These are phyloP conservation scores for Lactarius quietus DNA, from an alignment of 768 basidiomycete genomes.

Conservation along the genomic window DNA sequence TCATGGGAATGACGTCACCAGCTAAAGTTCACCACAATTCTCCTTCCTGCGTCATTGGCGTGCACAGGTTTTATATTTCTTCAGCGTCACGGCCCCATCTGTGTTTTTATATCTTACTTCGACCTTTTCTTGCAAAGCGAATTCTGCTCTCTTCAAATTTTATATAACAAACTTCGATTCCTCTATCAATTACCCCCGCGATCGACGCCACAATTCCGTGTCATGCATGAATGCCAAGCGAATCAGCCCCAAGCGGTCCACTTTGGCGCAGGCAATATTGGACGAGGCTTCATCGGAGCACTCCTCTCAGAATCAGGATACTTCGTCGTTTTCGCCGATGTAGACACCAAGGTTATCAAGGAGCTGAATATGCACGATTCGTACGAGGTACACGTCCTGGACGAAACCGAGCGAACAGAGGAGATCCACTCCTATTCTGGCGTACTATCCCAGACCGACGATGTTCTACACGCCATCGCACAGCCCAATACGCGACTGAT, in stretches of 20 bases:
- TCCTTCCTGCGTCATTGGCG: background rate
- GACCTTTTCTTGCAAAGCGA: background rate
- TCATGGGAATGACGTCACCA: background rate
- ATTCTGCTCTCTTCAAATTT: background rate
- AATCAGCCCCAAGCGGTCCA: constrained; percentile 34
- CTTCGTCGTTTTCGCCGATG: constrained; percentile 38
- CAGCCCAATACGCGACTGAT: constrained; percentile 31
- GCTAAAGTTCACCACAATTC: no score
- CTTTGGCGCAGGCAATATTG: constrained; percentile 41
- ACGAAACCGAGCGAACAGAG: constrained; percentile 26
- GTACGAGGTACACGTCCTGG: constrained; percentile 37
- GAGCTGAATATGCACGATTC: constrained; percentile 32
- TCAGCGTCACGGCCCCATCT: background rate
- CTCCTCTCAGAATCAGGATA: constrained; percentile 37
- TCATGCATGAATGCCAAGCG: constrained; percentile 10
- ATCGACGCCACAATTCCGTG: background rate
- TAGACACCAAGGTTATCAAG: constrained; percentile 34
- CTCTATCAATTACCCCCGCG: background rate
- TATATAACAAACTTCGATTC: background rate
- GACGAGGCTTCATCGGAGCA: constrained; percentile 40
- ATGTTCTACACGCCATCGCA: constrained; percentile 26
- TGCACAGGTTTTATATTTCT: background rate
- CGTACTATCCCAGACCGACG: constrained; percentile 22
- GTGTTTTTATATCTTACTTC: background rate
- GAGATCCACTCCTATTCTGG: constrained; percentile 27